A percentile compares a stretch with the other conserved stretches of the same genome.
Evolutionary conservation across 225 moss, liverwort and hornwort species (phyloP).

Genomic region (Pseudisothecium myosuroides): DNA sequence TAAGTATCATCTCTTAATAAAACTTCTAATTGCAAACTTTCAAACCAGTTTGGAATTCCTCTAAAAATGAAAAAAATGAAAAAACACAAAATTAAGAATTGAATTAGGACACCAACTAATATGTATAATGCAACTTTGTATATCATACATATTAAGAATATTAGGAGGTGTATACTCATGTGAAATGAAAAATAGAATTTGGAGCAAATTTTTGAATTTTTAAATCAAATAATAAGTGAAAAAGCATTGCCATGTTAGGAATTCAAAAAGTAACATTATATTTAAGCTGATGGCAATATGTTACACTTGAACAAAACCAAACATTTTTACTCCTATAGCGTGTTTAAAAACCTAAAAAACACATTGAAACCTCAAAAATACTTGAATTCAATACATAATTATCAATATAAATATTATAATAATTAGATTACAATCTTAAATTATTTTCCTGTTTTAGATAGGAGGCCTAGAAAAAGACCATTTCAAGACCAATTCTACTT

Average conservation of each 20-base stretch:
- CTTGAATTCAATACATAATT: not conserved
- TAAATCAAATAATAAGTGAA: not conserved
- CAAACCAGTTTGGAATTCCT: not conserved
- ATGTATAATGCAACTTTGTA: rapidly evolving
- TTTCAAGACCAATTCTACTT: too few species aligned
- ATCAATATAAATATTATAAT: not conserved
- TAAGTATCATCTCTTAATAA: not conserved
- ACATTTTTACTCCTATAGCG: not conserved
- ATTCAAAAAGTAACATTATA: not conserved
- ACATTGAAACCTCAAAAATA: not conserved
- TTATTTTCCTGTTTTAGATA: too few species aligned
- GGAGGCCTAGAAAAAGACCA: too few species aligned
- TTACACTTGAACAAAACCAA: not conserved
- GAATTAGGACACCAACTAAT: too few species aligned
- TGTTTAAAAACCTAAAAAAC: not conserved
- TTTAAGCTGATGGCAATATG: not conserved
- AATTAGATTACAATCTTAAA: too few species aligned
- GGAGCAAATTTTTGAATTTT: too few species aligned
- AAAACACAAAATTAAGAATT: too few species aligned
- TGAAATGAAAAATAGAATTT: not conserved
- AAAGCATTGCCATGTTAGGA: rapidly evolving
- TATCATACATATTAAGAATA: not conserved
- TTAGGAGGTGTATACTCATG: not conserved
- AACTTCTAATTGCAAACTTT: not conserved
- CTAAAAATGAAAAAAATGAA: too few species aligned